phyloP scores from a whole-genome alignment of 2,329 filamentous ascomycete genomes.

The Capronia epimyces region DNA sequence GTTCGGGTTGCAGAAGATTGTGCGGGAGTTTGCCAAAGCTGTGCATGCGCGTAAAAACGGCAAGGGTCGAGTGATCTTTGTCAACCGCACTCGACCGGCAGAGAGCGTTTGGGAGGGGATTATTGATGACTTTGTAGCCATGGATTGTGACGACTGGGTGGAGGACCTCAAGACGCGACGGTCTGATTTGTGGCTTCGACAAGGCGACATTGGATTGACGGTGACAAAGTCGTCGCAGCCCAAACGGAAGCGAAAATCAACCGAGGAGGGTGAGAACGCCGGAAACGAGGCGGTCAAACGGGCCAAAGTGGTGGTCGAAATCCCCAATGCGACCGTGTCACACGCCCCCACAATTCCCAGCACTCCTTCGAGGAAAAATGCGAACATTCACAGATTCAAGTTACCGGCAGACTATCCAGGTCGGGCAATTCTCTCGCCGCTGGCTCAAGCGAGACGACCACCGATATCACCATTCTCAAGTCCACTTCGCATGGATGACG shows the following conservation, averaged over 20 bases:
- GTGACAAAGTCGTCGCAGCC: conserved; percentile 23
- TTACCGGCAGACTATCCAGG: conserved; percentile 6
- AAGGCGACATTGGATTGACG: conserved; percentile 30
- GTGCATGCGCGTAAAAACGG: conserved; percentile 56
- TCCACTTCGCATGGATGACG: conserved; percentile 13
- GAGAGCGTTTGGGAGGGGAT: conserved; percentile 68
- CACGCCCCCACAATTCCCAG: background rate
- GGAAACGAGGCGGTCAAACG: conserved; percentile 19
- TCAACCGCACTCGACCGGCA: conserved; percentile 66
- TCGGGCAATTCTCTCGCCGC: conserved; percentile 18
- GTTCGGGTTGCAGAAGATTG: conserved; percentile 65
- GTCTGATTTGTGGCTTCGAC: conserved; percentile 51
- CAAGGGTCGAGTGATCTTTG: conserved; percentile 62
- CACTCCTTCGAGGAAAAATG: conserved; percentile 8
- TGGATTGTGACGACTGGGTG: conserved; percentile 72
- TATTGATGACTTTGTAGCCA: conserved; percentile 68
- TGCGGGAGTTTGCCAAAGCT: conserved; percentile 65
- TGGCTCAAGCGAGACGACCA: conserved; percentile 20
- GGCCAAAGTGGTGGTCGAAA: conserved; percentile 19
- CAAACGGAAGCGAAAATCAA: conserved; percentile 26
- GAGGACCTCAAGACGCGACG: conserved; percentile 56
- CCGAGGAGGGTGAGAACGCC: conserved; percentile 8
- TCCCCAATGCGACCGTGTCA: background rate
- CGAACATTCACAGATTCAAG: background rate
- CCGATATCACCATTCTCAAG: conserved; percentile 19